Evolutionary conservation across 2,329 filamentous ascomycete species (phyloP).

Genomic region (Teratosphaeria nubilosa): DNA sequence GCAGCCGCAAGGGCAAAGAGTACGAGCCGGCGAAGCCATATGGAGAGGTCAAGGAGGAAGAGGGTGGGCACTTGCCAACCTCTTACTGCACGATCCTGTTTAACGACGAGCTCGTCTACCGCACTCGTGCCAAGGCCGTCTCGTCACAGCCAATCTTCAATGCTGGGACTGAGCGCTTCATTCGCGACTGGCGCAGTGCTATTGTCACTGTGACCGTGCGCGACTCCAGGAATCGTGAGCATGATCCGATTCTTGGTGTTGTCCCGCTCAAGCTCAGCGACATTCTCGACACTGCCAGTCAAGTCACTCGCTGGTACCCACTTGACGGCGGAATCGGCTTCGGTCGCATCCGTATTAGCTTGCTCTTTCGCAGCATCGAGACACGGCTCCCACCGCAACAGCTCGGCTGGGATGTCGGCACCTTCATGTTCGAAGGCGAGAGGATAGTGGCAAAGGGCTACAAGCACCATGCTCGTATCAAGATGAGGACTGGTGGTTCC

Average conservation of each 20-base stretch:
- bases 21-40: constrained; percentile 79
- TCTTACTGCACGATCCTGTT: constrained; percentile 87
- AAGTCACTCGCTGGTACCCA: constrained; percentile 90
- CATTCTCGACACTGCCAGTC: constrained; percentile 76
- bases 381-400: constrained; percentile 73
- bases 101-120: constrained; percentile 85
- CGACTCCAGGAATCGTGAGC: constrained; percentile 79
- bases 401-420: constrained; percentile 90
- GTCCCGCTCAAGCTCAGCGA: constrained; percentile 82
- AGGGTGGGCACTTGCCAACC: constrained; percentile 68
- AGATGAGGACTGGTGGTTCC: constrained; percentile 74
- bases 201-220: constrained; percentile 83
- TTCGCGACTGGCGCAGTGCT: constrained; percentile 83
- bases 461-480: constrained; percentile 55
- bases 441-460: constrained; percentile 57
- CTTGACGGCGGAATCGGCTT: constrained; percentile 87
- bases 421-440: constrained; percentile 74
- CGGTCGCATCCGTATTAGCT: constrained; percentile 75
- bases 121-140: constrained; percentile 87
- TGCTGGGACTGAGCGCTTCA: constrained; percentile 83
- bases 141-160: constrained; percentile 96
- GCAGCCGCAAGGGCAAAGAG: constrained; percentile 73
- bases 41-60: constrained; percentile 79
- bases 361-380: constrained; percentile 84
- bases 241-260: constrained; percentile 88